Conservation (phyloP, 2,329 filamentous ascomycete species). For the Colletotrichum tabaci region DNA sequence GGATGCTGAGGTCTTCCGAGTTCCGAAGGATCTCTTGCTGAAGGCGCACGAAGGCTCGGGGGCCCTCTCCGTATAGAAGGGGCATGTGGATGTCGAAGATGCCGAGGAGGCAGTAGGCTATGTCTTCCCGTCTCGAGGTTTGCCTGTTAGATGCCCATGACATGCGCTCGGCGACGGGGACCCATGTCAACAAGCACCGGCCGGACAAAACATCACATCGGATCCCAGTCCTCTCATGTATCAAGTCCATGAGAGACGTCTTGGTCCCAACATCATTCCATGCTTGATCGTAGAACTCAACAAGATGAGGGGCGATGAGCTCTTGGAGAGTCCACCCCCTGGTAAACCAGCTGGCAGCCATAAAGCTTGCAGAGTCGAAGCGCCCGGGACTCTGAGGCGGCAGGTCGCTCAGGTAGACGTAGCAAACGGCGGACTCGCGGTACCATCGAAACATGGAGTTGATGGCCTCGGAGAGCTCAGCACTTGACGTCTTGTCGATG, state of each 20-base stretch:
- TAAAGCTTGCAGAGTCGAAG: neutral
- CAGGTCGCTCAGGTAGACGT: constrained; percentile 44
- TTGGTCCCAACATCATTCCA: constrained; percentile 49
- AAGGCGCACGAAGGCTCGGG: constrained; percentile 28
- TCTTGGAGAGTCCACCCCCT: constrained; percentile 51
- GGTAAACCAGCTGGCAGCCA: constrained; percentile 44
- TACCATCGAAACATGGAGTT: constrained; percentile 51
- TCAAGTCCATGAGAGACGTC: constrained; percentile 39
- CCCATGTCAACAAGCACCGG: constrained; percentile 24
- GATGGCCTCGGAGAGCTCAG: constrained; percentile 49
- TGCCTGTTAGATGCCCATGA: constrained; percentile 50
- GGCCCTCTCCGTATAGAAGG: constrained; percentile 52
- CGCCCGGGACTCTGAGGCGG: constrained; percentile 19
- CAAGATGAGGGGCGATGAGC: constrained; percentile 48
- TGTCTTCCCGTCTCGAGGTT: constrained; percentile 50
- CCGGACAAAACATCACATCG: neutral
- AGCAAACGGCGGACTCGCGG: constrained; percentile 46
- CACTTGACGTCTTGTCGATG: constrained; percentile 49
- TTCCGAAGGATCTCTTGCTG: constrained; percentile 38
- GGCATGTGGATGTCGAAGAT: constrained; percentile 54
- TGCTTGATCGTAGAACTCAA: constrained; percentile 48
- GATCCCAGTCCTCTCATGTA: constrained; percentile 27
- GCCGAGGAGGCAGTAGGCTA: constrained; percentile 52
- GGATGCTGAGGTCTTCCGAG: constrained; percentile 25
- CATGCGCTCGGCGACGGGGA: constrained; percentile 31